Percentiles rank a stretch among this genome's conserved stretches.
These are phyloP conservation scores for Cyberlindnera subsufficiens DNA, from an alignment of 805 yeast genomes.

Conservation along the genomic window DNA sequence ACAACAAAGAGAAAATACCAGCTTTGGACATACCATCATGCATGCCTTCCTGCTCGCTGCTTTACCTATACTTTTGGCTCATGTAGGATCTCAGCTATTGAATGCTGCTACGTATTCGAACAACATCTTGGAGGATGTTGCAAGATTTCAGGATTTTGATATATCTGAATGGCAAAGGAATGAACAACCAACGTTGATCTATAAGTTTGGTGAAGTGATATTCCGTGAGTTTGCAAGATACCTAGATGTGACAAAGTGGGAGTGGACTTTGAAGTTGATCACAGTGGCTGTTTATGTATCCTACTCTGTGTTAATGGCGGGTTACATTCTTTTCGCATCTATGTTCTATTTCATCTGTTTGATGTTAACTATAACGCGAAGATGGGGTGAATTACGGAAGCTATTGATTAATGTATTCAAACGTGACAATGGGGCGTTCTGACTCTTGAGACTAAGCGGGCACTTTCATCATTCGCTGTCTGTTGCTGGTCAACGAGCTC, in stretches of 20 bases:
- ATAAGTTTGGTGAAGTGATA: constrained; percentile 9
- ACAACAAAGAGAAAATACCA: too few species aligned
- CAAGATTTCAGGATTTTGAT: background rate
- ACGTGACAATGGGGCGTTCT: constrained; percentile 9
- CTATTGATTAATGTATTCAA: constrained; percentile 5
- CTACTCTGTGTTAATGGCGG: constrained; percentile 10
- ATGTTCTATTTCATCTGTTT: constrained; percentile 12
- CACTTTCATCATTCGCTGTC: too few species aligned
- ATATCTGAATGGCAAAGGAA: constrained; percentile 1
- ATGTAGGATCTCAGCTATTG: constrained; percentile 6
- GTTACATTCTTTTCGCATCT: constrained; percentile 13
- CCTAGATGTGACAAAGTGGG: background rate
- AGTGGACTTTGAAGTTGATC: background rate
- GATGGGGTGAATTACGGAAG: constrained; percentile 11
- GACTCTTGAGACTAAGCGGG: background rate
- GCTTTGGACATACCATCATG: background rate
- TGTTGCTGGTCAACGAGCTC: too few species aligned
- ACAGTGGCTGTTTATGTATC: constrained; percentile 7
- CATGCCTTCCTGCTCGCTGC: constrained; percentile 8
- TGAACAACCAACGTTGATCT: constrained; percentile 4
- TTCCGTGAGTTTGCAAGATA: constrained; percentile 1
- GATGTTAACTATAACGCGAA: constrained; percentile 10
- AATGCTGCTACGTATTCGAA: constrained; percentile 13
- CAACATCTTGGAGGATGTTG: constrained; percentile 14
- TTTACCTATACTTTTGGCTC: constrained; percentile 8